phyloP scores from a whole-genome alignment of 2,329 filamentous ascomycete genomes.

The Dryadomyces quercus-mongolicae region DNA sequence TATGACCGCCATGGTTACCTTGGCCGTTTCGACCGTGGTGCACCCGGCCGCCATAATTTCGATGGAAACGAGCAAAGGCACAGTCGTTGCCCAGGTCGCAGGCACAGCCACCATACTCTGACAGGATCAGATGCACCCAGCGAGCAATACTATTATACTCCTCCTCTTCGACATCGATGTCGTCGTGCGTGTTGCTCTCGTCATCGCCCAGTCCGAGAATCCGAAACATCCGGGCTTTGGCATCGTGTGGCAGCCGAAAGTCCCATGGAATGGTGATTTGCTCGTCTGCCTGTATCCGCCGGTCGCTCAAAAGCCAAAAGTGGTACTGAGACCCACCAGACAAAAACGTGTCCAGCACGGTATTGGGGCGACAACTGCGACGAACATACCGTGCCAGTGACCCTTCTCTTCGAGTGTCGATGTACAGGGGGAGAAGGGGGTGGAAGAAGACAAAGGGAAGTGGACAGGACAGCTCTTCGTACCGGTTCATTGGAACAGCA shows the following conservation, averaged over 20 bases:
- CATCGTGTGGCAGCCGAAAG: conserved; percentile 47
- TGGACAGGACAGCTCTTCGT: conserved; percentile 52
- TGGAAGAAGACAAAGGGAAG: conserved; percentile 79
- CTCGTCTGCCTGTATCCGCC: conserved; percentile 54
- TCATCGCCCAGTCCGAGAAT: conserved; percentile 52
- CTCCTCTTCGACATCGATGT: conserved; percentile 42
- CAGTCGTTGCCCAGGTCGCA: conserved; percentile 54
- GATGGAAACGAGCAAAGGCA: conserved; percentile 51
- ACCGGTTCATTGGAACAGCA: conserved; percentile 51
- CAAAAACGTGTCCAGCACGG: conserved; percentile 76
- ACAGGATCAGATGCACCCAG: conserved; percentile 59
- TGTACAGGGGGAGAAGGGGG: conserved; percentile 76
- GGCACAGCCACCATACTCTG: conserved; percentile 70
- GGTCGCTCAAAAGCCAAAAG: conserved; percentile 83
- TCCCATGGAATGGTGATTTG: conserved; percentile 58
- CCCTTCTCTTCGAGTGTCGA: conserved; percentile 82
- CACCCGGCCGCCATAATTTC: conserved; percentile 38
- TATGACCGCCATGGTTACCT: neutral
- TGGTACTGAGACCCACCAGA: conserved; percentile 70
- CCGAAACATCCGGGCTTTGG: conserved; percentile 41
- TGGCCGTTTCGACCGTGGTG: conserved; percentile 16
- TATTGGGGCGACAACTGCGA: conserved; percentile 82
- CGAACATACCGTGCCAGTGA: conserved; percentile 81
- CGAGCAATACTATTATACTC: conserved; percentile 49
- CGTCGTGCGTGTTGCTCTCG: conserved; percentile 29